These are phyloP conservation scores for Pouteria campechiana DNA, from an alignment of 179 eudicot species.

Conservation along the genomic window DNA sequence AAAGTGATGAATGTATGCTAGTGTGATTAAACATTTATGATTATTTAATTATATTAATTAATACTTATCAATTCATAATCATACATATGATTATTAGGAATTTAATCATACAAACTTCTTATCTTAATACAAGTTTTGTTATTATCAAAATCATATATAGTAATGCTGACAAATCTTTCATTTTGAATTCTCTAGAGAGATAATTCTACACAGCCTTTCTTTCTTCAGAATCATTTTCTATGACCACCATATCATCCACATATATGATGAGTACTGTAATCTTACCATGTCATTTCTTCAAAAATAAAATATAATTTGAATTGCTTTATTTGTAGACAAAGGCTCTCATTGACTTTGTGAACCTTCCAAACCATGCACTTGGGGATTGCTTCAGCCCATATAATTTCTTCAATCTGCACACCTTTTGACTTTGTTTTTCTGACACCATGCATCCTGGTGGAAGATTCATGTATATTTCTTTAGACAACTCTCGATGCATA, in stretches of 20 bases:
- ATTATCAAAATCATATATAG: no score
- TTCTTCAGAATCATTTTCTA: constrained; percentile 1
- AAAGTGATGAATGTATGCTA: no score
- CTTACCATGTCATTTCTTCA: neutral
- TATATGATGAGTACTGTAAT: constrained; percentile 1
- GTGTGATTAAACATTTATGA: no score
- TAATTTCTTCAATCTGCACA: no score
- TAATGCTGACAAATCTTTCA: no score
- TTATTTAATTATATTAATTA: no score
- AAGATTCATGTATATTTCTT: neutral
- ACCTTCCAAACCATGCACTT: neutral
- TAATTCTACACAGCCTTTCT: neutral
- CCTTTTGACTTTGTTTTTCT: no score
- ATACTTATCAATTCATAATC: no score
- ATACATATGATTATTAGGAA: no score
- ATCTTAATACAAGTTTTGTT: no score
- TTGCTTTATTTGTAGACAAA: neutral
- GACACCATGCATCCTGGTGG: constrained; percentile 1
- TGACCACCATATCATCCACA: neutral
- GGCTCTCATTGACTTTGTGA: neutral
- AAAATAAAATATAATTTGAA: neutral
- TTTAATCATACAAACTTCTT: no score
- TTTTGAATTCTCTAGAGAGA: neutral
- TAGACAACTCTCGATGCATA: neutral
- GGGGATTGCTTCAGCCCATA: no score